Evolutionary conservation across 345 rosid genomes (phyloP).

Genomic region (Salix udensis): DNA sequence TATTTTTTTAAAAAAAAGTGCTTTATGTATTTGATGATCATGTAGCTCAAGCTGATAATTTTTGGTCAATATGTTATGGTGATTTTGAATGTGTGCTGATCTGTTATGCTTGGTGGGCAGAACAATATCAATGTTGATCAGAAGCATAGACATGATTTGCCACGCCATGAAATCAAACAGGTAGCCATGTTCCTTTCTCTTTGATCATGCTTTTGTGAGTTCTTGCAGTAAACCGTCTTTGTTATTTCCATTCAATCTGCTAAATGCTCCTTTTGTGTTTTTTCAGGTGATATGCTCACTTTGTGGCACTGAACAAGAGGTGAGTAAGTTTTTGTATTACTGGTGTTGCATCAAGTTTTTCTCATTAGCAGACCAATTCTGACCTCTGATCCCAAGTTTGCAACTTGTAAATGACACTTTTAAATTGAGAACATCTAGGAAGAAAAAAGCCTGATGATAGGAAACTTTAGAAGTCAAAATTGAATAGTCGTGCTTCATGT

Average conservation of each 20-base stretch:
- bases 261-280: background rate
- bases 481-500: background rate
- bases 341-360: background rate
- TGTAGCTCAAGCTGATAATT: background rate
- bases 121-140: conserved; percentile 54
- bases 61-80: background rate
- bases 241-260: background rate
- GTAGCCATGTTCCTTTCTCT: conserved; percentile 26
- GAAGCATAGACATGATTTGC: conserved; percentile 70
- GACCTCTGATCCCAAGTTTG: background rate
- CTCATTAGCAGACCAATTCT: too few relatives aligned
- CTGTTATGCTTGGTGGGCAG: conserved; percentile 30
- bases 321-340: conserved; percentile 21
- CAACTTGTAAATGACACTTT: background rate
- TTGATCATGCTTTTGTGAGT: background rate
- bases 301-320: conserved; percentile 87
- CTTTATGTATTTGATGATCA: background rate
- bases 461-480: background rate
- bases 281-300: conserved; percentile 69
- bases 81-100: background rate
- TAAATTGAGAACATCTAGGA: background rate
- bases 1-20: background rate
- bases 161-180: conserved; percentile 65
- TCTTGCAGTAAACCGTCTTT: background rate
- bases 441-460: too few relatives aligned